Base-by-base conservation (phyloP, 2,329 filamentous ascomycete species). In the Botryotinia convoluta region DNA sequence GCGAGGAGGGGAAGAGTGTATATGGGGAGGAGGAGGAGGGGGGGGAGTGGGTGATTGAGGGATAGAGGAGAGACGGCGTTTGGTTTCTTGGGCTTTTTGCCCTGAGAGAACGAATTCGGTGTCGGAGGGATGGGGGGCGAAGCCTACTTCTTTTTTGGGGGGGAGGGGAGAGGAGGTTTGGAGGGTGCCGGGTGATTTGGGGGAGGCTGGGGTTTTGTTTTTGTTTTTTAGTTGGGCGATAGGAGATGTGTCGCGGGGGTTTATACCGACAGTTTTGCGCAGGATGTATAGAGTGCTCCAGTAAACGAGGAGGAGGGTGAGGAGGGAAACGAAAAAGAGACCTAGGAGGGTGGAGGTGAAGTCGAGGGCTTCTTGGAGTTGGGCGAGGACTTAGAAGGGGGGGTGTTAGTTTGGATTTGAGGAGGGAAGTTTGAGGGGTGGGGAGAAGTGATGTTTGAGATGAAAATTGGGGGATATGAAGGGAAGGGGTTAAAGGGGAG, bases 341-440 rank as follows among this genome's bases (percentile, higher is more conserved):
- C 60, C 69, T 4, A 72, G 44, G 10, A 72, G 69, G 1, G 69
- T 72, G 4, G 69, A 72, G n/a, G 61, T 72, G 20, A 72, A 44
- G n/a, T 72, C 69, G 44, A 72, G 61, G 14, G 64, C 32, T n/a
- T 72, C 57, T 65, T 72, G 69, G 45, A 72, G 37, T 22, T 65
- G 69, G n/a, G 51, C 9, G 37, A 67, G 22, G 32, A 67, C 61
- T 72, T 37, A 39, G 20, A 18, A 1, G 9, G 14, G 26, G 9
- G 5, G 5, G 5, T 29, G 32, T 32, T 37, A 44, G 26, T 39
- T 42, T 2, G 4, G 22, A 4, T 29, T 61, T 37, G 22, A 16
- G 22, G 57, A 8, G 16, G 12, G 39, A 6, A 6, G n/a, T 0
- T 20, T 4, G n/a, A 59, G 18, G 48, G 57, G 16, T 16, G 29